Percentiles rank a stretch among this genome's conserved stretches.
Evolutionary conservation across 495 filamentous ascomycete genomes (phyloP).

Genomic region (Aspergillus incahuasiensis): DNA sequence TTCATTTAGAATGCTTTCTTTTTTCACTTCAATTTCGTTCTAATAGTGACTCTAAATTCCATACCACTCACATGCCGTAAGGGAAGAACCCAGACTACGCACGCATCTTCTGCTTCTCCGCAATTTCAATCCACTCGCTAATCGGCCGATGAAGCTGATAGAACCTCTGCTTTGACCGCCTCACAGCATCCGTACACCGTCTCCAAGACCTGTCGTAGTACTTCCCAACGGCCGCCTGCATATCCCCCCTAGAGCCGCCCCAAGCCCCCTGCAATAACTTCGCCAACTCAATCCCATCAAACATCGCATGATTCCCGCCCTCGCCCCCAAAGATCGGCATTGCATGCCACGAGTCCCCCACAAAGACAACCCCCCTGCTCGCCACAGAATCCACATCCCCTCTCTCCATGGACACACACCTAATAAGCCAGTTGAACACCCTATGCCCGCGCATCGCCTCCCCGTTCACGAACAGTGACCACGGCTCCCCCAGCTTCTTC

Average conservation of each 20-base stretch:
- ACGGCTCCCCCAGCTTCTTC: neutral
- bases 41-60: too few species aligned
- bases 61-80: too few species aligned
- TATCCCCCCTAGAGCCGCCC: neutral
- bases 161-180: conserved; percentile 8
- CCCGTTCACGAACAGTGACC: conserved; percentile 24
- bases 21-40: too few species aligned
- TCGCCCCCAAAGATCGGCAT: conserved; percentile 37
- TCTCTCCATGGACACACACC: conserved; percentile 18
- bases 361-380: conserved; percentile 22
- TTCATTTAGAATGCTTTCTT: too few species aligned
- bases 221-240: neutral
- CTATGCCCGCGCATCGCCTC: conserved; percentile 26
- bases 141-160: conserved; percentile 9
- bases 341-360: conserved; percentile 39
- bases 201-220: conserved; percentile 6
- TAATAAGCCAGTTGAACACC: conserved; percentile 38
- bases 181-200: conserved; percentile 6
- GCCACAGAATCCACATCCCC: conserved; percentile 18
- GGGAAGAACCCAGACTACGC: neutral
- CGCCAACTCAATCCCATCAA: conserved; percentile 13
- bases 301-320: conserved; percentile 28
- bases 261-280: neutral
- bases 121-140: conserved; percentile 8
- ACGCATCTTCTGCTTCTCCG: conserved; percentile 4